phyloP scores from a whole-genome alignment of 2,329 filamentous ascomycete species.

The Fusarium nelsonii region DNA sequence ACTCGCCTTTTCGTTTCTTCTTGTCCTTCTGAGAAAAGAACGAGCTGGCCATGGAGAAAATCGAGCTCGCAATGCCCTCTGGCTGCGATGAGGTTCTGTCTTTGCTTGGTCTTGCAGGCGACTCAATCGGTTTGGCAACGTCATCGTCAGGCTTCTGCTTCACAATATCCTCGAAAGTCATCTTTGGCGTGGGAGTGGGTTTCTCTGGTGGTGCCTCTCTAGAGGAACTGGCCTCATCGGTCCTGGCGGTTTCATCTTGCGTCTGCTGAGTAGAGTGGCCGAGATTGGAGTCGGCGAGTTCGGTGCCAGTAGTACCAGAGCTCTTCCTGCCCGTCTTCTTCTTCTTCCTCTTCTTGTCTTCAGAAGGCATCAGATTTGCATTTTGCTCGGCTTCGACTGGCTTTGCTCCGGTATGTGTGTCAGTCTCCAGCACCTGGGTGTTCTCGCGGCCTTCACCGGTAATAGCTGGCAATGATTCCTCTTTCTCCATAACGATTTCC shows the following conservation, averaged over 20 bases:
- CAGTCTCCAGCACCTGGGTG: neutral
- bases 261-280: neutral
- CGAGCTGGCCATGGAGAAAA: constrained; percentile 11
- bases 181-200: neutral
- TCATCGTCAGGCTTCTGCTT: neutral
- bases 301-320: neutral
- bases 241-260: neutral
- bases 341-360: constrained; percentile 38
- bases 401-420: neutral
- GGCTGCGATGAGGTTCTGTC: constrained; percentile 11
- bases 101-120: neutral
- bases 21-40: constrained; percentile 39
- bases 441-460: neutral
- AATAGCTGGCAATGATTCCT: neutral
- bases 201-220: neutral
- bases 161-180: neutral
- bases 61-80: constrained; percentile 18
- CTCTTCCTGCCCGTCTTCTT: constrained; percentile 21
- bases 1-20: constrained; percentile 42
- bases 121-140: constrained; percentile 1
- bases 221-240: neutral
- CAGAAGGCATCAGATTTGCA: constrained; percentile 1
- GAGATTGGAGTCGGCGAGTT: neutral
- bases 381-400: neutral
- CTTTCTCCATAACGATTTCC: neutral